Evolutionary conservation across 176 grass and related monocot species (phyloP), one percentile per base, ranked within the genome.

Genomic region (Triticum timopheevii): DNA sequence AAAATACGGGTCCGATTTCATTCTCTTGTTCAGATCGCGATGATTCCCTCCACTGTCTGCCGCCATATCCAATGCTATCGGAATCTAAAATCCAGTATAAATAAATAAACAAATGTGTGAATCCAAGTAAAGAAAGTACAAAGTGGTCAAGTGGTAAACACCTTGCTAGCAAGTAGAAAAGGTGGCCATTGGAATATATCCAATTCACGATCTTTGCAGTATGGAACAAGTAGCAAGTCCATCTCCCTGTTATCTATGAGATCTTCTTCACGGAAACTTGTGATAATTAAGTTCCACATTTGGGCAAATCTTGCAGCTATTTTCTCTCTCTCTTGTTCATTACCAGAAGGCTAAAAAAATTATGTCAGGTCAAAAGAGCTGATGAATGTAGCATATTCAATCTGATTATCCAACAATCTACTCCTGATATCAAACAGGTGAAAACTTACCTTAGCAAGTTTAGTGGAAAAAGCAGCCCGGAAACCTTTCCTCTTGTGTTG

Each of bases 141-240:
- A 89, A 76, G 35, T 78, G 45, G 24, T 66, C 27, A 63, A 39
- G 75, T 79, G 34, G 54, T 17, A 84, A 44, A 50, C 61, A 99
- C 97, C 97, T 96, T 99, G 97, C 92, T 99, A 78, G 97, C 97
- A 80, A 99, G 97, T 79, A 99, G 73, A 80, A 99, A 99, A 74
- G 97, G 97, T 65, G 97, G 97, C 97, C 97, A 99, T 77, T 99
- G 97, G 66, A 96, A 91, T 86, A 99, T 88, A 10, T 87, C 65
- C 87, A 93, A 79, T 77, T 94, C 94, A 77, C 87, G 92, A 84
- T 96, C 97, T 91, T 93, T 92, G 40, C 88, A 96, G 71, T 99
- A 99, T 65, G 97, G 97, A 82, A 99, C 94, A 84, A 99, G 94
- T 77, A 99, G 84, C 87, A 99, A 88, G 77, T 99, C 94, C 87